Conservation (phyloP, 352 stramenopile genomes). For the Globisporangium middletonii region DNA sequence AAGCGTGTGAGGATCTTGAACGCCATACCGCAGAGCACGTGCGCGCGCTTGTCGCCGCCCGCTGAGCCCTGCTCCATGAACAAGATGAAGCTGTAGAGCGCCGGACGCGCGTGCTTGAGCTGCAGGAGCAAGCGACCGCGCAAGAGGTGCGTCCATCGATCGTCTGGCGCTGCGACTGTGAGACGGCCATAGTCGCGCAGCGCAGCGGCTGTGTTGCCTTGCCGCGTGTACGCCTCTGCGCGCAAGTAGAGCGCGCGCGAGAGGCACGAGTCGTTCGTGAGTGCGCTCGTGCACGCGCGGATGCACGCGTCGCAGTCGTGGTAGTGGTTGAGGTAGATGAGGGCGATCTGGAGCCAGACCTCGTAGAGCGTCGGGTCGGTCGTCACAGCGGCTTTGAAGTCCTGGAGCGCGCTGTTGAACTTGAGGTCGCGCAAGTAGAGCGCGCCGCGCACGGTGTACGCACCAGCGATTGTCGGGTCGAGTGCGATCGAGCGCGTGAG, state of each 20-base stretch:
- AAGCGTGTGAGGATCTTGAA: conserved; percentile 72
- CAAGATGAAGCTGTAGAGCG: conserved; percentile 68
- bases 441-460: conserved; percentile 65
- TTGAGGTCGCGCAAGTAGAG: conserved; percentile 62
- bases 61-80: conserved; percentile 48
- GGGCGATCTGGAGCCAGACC: conserved; percentile 74
- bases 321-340: conserved; percentile 79
- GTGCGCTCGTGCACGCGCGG: conserved; percentile 51
- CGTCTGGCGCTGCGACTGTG: conserved; percentile 48
- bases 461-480: conserved; percentile 68
- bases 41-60: conserved; percentile 30
- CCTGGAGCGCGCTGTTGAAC: conserved; percentile 71
- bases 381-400: conserved; percentile 72
- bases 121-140: conserved; percentile 52
- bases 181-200: conserved; percentile 60
- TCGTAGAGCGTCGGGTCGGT: conserved; percentile 71
- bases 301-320: conserved; percentile 66
- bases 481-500: conserved; percentile 56
- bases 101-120: conserved; percentile 44
- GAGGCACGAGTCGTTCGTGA: conserved; percentile 60
- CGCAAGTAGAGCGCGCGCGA: conserved; percentile 58
- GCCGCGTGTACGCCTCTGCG: conserved; percentile 53
- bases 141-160: conserved; percentile 58
- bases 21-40: conserved; percentile 51
- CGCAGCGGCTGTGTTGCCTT: conserved; percentile 46